Evolutionary conservation across 768 basidiomycete species (phyloP).

Genomic region (Clavaria fumosa): DNA sequence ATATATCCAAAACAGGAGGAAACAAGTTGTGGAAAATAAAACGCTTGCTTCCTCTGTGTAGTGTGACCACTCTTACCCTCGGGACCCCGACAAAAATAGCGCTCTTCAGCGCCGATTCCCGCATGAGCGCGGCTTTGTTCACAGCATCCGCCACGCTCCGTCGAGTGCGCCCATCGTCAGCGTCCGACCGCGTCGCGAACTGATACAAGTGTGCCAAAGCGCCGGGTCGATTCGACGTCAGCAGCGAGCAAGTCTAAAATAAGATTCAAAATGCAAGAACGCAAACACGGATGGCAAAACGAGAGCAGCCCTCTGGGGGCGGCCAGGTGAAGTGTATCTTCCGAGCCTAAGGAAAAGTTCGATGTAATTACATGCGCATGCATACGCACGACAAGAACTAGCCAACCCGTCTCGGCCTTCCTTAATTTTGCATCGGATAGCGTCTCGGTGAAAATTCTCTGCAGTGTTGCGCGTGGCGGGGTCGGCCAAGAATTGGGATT

Average conservation of each 20-base stretch:
- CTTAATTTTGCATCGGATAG: conserved; percentile 46
- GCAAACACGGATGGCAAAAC: background rate
- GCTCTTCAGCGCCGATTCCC: conserved; percentile 82
- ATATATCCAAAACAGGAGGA: background rate
- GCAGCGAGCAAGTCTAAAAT: conserved; percentile 63
- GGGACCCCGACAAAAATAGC: conserved; percentile 81
- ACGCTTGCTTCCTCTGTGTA: too few relatives aligned
- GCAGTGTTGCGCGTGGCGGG: conserved; percentile 38
- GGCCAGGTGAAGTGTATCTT: background rate
- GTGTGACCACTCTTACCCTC: conserved; percentile 36
- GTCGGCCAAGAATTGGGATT: conserved; percentile 43
- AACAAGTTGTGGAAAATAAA: too few relatives aligned
- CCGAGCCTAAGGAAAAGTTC: too few relatives aligned
- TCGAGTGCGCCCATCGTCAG: conserved; percentile 23
- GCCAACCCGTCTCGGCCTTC: conserved; percentile 64
- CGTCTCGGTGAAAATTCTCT: conserved; percentile 43
- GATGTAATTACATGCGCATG: too few relatives aligned
- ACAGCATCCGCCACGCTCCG: conserved; percentile 40
- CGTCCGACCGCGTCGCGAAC: conserved; percentile 43
- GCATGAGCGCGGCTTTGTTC: conserved; percentile 68
- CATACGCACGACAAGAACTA: conserved; percentile 52
- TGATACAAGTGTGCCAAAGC: conserved; percentile 70
- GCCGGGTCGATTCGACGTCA: conserved; percentile 70
- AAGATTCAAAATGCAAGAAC: conserved; percentile 15
- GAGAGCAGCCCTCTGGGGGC: too few relatives aligned